Percentiles rank a stretch among this genome's conserved stretches.
These are phyloP conservation scores for Gonapodya prolifera DNA, from an alignment of 192 early-diverging fungal genomes.

Conservation along the genomic window DNA sequence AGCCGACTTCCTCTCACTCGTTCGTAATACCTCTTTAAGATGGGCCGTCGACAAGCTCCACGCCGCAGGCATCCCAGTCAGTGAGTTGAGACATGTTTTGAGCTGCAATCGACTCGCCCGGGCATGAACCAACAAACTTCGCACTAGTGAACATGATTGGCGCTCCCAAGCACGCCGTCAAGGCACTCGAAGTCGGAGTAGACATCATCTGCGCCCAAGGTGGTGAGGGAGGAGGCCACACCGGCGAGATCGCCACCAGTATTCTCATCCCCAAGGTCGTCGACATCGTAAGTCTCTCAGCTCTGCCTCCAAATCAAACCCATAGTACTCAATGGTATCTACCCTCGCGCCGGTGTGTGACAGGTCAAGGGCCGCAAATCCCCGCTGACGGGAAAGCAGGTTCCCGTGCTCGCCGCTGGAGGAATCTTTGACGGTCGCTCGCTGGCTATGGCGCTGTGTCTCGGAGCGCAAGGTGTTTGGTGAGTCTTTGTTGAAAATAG, in stretches of 20 bases:
- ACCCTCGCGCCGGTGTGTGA: no score
- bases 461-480: slow-evolving; percentile 31
- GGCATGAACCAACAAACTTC: background rate
- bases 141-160: slow-evolving; percentile 30
- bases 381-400: slow-evolving; percentile 19
- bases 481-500: slow-evolving; percentile 7
- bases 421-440: slow-evolving; percentile 30
- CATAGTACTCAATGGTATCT: slow-evolving; percentile 21
- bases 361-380: slow-evolving; percentile 24
- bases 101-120: background rate
- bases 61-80: slow-evolving; percentile 23
- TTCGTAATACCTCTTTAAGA: background rate
- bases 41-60: slow-evolving; percentile 37
- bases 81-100: background rate
- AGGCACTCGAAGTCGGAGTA: slow-evolving; percentile 26
- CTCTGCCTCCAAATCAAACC: background rate
- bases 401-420: slow-evolving; percentile 30
- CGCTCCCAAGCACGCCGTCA: slow-evolving; percentile 27
- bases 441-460: slow-evolving; percentile 23
- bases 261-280: slow-evolving; percentile 23
- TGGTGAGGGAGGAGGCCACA: slow-evolving; percentile 34
- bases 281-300: background rate
- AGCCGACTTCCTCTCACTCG: background rate
- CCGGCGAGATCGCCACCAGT: slow-evolving; percentile 20
- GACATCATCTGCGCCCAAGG: slow-evolving; percentile 37